Evolutionary conservation across 495 filamentous ascomycete genomes (phyloP), one percentile per base, ranked within the genome.

Genomic region (Penicillium paradoxum): DNA sequence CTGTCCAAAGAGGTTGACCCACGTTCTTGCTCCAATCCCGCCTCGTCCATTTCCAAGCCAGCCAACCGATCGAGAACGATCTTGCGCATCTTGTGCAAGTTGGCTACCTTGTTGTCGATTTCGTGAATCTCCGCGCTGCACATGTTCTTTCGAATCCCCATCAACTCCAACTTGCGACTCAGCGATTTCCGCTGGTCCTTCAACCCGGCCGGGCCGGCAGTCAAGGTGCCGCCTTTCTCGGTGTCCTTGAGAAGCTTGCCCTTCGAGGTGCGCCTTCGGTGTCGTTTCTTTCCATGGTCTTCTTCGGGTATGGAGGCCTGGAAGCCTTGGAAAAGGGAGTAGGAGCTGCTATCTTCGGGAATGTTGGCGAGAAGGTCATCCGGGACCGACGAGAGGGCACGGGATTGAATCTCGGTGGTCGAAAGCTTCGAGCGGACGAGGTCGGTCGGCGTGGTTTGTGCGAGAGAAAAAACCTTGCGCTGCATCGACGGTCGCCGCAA

Each of bases 241-340:
- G 65, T 71, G 33, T 87, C 86, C 51, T 86, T 87, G 30, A 96
- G 68, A 44, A 90, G 62, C 64, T 88, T 89, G 7, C 84, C 83
- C 54, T 87, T 84, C n/a, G 87, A 86, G 22, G 75, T 73, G 25
- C 80, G 81, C 63, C 87, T 78, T 51, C 83, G 76, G 70, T 91
- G 87, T 64, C 82, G 83, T 67, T 85, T 85, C 49, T 79, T 78
- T 30, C 84, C 80, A 40, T 64, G 71, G 37, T 82, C 78, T 42
- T 84, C 77, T 48, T 97, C 90, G 25, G 91, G 91, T 51, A 95
- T 73, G 45, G 85, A 88, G 27, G 91, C 95, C 72, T 95, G 83
- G 62, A 99, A 99, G 56, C 95, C 93, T 71, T 99, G 87, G 67
- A 99, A 97, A 6, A 99, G 76, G 10, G 90, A 96, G 70, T 93